These are phyloP conservation scores for Telopea speciosissima DNA, from an alignment of 177 flowering plant genomes.

Conservation along the genomic window DNA sequence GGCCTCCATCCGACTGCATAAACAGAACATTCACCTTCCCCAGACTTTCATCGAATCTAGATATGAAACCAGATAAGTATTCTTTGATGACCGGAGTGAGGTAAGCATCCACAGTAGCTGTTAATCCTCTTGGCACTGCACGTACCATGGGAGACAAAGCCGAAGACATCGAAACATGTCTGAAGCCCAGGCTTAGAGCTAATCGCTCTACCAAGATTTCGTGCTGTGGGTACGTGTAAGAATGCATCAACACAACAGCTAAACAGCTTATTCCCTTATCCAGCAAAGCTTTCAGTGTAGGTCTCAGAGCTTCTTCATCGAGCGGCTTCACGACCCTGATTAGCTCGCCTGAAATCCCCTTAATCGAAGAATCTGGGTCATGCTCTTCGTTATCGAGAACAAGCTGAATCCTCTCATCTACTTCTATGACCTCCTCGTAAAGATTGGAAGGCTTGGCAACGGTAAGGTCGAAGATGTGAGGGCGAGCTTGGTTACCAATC, in stretches of 20 bases:
- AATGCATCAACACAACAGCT: constrained; percentile 92
- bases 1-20: constrained; percentile 99
- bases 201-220: constrained; percentile 58
- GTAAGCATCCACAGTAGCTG: constrained; percentile 97
- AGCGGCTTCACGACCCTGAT: constrained; percentile 68
- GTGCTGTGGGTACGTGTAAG: constrained; percentile 87
- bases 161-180: constrained; percentile 86
- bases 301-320: constrained; percentile 53
- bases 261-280: constrained; percentile 72
- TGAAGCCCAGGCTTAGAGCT: constrained; percentile 77
- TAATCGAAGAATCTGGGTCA: constrained; percentile 19
- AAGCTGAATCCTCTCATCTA: constrained; percentile 86
- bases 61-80: constrained; percentile 83
- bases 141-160: constrained; percentile 97
- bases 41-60: constrained; percentile 71
- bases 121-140: constrained; percentile 93
- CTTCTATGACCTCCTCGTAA: constrained; percentile 85
- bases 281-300: constrained; percentile 49
- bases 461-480: constrained; percentile 85
- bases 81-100: constrained; percentile 93
- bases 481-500: constrained; percentile 98
- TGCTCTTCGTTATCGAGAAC: constrained; percentile 37
- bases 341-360: constrained; percentile 84
- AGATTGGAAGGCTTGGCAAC: constrained; percentile 78
- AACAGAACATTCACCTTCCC: constrained; percentile 82